Base-by-base conservation (phyloP, 805 yeast genomes). In the Metschnikowia vanudenii region DNA sequence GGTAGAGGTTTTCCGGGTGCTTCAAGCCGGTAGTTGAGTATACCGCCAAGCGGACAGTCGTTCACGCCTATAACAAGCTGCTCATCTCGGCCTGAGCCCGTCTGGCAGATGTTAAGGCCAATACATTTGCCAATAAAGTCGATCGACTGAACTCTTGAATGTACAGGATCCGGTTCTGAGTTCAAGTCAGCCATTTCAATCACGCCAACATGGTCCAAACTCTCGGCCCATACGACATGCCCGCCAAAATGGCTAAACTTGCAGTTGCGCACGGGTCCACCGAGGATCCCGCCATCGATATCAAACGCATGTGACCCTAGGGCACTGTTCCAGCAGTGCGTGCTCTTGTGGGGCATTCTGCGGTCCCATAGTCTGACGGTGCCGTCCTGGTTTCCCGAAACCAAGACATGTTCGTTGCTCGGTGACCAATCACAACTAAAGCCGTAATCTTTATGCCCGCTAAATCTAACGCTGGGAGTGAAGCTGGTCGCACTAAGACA, bases 351-450 rank as follows among this genome's bases (percentile, higher is more conserved):
- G n/a, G 62, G 34, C 44, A 53, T 63, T 40, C 87, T 56, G 34
- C 70, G 58, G 60, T 82, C 86, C 71, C 76, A 80, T 8, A 80
- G 52, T 34, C 79, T 64, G 11, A 80, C 73, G 8, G 82, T 73
- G 2, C 82, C 76, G 59, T 82, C 87, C 58, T 82, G 86, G 54
- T 74, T 78, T 5, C 86, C 86, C 0, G 84, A 75, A 4, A 79
- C 75, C 14, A 81, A 51, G 4, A 67, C 53, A 39, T 73, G 62
- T 12, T 72, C 78, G 50, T 73, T 65, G 5, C 45, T 41, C 1
- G 68, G 64, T 2, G 69, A 66, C 85, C 86, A 82, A 54, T 80
- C 85, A 56, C 84, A 81, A 34, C 81, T 69, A 51, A 81, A 81
- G 3, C 81, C 76, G 56, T 59, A 81, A 56, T 82, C 86, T 40